These are phyloP conservation scores for Quercus lobata DNA, from an alignment of 331 rosid genomes.

Conservation along the genomic window DNA sequence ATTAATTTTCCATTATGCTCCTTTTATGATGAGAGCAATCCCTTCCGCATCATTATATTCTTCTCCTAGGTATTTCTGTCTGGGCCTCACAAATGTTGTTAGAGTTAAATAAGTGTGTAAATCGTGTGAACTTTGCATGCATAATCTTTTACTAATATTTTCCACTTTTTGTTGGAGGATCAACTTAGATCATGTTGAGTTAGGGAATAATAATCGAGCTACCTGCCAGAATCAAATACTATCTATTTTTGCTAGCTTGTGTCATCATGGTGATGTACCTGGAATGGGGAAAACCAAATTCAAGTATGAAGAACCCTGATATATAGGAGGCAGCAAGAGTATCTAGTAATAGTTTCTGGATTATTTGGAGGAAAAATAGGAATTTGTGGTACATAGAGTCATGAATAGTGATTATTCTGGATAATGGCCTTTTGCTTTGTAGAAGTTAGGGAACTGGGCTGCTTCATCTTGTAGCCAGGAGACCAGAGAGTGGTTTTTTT, in stretches of 20 bases:
- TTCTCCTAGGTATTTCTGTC: background rate
- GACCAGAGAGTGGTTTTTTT: background rate
- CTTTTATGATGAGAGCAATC: background rate
- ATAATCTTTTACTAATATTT: background rate
- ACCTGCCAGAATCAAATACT: background rate
- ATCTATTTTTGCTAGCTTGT: background rate
- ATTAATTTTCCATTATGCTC: background rate
- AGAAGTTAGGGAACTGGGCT: background rate
- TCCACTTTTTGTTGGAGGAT: background rate
- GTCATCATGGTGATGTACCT: background rate
- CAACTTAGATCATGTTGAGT: conserved; percentile 5
- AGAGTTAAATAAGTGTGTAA: background rate
- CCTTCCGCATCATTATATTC: background rate
- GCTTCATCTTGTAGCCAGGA: background rate
- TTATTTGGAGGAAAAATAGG: background rate
- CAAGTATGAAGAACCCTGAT: background rate
- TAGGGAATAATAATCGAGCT: conserved; percentile 1
- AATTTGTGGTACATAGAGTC: background rate
- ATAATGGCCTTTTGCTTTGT: background rate
- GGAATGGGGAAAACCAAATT: background rate
- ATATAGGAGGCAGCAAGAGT: background rate
- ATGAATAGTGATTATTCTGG: background rate
- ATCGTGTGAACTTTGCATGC: background rate
- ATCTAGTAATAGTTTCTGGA: background rate
- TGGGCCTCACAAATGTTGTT: background rate